Evolutionary conservation across 345 rosid species (phyloP).

Genomic region (Citrus hindsii): DNA sequence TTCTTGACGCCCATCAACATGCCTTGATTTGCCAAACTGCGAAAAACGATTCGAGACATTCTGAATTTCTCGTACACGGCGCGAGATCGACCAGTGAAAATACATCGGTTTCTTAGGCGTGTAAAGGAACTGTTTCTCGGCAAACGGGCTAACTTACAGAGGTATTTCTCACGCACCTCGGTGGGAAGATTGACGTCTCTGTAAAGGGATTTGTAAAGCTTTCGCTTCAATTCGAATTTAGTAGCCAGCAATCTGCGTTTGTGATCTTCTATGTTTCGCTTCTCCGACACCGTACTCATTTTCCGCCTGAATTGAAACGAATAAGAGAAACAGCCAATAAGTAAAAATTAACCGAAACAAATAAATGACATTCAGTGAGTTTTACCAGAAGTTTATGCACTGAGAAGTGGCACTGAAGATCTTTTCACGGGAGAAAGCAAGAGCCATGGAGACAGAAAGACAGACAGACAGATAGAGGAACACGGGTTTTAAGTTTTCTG

Average conservation of each 20-base stretch:
- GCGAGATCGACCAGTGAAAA: slow-evolving; percentile 55
- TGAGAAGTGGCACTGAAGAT: not conserved
- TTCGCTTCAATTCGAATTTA: slow-evolving; percentile 49
- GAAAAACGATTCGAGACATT: slow-evolving; percentile 46
- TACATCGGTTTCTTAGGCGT: slow-evolving; percentile 51
- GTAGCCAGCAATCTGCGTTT: slow-evolving; percentile 43
- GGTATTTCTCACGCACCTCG: slow-evolving; percentile 48
- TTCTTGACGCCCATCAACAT: slow-evolving; percentile 35
- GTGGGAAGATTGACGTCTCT: slow-evolving; percentile 48
- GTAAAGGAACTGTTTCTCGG: slow-evolving; percentile 65
- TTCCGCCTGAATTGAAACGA: slow-evolving; percentile 1
- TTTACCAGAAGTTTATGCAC: slow-evolving; percentile 5
- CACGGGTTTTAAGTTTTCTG: not conserved
- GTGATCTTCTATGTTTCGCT: slow-evolving; percentile 42
- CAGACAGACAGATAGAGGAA: not conserved
- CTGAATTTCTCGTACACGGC: slow-evolving; percentile 40
- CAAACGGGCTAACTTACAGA: slow-evolving; percentile 45
- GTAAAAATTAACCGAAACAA: not conserved
- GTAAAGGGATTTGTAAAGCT: slow-evolving; percentile 48
- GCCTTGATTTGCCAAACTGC: slow-evolving; percentile 31
- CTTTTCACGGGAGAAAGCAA: slow-evolving; percentile 7
- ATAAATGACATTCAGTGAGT: too few relatives aligned
- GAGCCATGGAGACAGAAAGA: not conserved
- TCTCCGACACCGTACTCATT: slow-evolving; percentile 13
- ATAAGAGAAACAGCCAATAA: not conserved